phyloP scores from a whole-genome alignment of 169 alveolate genomes.

The Toxoplasma gondii region DNA sequence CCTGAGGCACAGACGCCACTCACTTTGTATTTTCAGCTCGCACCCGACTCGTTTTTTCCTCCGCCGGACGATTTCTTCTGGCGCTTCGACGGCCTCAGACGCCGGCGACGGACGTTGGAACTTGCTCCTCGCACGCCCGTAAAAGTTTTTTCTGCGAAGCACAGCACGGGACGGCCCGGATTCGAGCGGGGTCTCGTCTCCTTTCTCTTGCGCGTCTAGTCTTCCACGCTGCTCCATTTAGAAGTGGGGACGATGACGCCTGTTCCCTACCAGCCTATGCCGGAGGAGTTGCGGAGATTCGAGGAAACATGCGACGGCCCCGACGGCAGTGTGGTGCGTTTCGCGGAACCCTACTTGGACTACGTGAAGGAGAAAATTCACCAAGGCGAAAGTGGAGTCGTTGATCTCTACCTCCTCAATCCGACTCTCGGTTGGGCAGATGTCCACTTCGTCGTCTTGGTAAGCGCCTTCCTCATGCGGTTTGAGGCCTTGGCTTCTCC shows the following conservation, averaged over 20 bases:
- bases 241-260: neutral
- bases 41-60: too few species aligned
- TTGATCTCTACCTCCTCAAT: slow-evolving; percentile 19
- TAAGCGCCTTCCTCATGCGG: neutral
- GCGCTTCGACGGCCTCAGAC: too few species aligned
- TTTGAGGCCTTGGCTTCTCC: neutral
- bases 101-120: too few species aligned
- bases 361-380: neutral
- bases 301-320: neutral
- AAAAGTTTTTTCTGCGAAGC: too few species aligned
- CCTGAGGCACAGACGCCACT: too few species aligned
- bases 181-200: too few species aligned
- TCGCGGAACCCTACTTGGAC: neutral
- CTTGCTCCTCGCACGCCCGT: too few species aligned
- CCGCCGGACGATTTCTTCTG: too few species aligned
- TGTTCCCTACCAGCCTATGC: neutral
- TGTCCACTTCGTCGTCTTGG: neutral
- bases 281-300: neutral
- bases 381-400: neutral
- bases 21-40: too few species aligned
- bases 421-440: slow-evolving; percentile 12
- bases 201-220: too few species aligned
- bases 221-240: too few species aligned
- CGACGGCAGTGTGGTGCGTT: slow-evolving; percentile 13
- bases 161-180: too few species aligned